Evolutionary conservation across 441 rosid species (phyloP).

Genomic region (Populus tomentosa): DNA sequence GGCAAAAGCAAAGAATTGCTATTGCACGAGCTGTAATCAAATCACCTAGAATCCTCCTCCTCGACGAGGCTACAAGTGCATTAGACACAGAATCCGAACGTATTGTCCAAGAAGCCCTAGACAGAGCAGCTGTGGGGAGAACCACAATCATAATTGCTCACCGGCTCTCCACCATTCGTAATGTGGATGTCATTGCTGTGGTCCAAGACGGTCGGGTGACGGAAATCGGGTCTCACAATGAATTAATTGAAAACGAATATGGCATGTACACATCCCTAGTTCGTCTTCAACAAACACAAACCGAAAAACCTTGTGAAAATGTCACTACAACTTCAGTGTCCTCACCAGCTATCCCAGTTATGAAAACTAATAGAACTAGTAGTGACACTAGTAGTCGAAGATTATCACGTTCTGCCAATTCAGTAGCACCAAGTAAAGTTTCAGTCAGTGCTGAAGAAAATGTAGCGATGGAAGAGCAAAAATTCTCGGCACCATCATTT

Average conservation of each 20-base stretch:
- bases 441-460: neutral
- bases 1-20: constrained; percentile 87
- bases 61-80: constrained; percentile 92
- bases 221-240: constrained; percentile 64
- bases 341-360: constrained; percentile 20
- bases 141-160: constrained; percentile 73
- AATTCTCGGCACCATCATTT: constrained; percentile 40
- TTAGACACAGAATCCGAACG: constrained; percentile 74
- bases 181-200: constrained; percentile 55
- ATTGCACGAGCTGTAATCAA: constrained; percentile 77
- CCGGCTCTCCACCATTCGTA: constrained; percentile 69
- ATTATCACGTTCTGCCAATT: constrained; percentile 49
- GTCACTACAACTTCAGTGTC: neutral
- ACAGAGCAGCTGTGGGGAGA: constrained; percentile 53
- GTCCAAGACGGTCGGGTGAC: constrained; percentile 46
- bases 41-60: constrained; percentile 64
- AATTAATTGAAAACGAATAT: constrained; percentile 37
- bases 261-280: constrained; percentile 59
- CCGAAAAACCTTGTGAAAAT: constrained; percentile 15
- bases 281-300: constrained; percentile 49
- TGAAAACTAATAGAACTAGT: constrained; percentile 23
- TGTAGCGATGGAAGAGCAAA: constrained; percentile 12
- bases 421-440: constrained; percentile 17
- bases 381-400: constrained; percentile 33
- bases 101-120: constrained; percentile 70